Conservation (phyloP, 2,329 filamentous ascomycete species). For the Neonectria sp. region DNA sequence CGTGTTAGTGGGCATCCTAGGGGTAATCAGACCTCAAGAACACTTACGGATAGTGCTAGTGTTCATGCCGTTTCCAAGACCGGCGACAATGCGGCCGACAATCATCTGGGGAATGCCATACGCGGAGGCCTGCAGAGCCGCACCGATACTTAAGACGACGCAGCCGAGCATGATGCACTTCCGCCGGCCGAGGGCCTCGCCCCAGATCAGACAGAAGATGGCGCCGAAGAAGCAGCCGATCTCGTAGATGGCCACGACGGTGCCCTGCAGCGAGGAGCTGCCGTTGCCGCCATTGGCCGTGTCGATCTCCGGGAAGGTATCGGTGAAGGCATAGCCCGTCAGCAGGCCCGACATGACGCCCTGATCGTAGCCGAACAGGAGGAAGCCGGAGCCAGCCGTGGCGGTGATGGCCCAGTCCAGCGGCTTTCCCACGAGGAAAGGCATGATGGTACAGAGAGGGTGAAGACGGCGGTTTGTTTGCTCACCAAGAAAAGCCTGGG, state of each 20-base stretch:
- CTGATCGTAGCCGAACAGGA: slow-evolving; percentile 54
- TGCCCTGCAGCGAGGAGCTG: slow-evolving; percentile 61
- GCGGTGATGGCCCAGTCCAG: slow-evolving; percentile 57
- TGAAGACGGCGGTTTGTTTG: neutral
- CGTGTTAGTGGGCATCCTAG: neutral
- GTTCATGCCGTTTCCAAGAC: slow-evolving; percentile 63
- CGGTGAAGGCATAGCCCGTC: slow-evolving; percentile 52
- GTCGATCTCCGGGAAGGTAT: slow-evolving; percentile 53
- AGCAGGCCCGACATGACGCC: slow-evolving; percentile 53
- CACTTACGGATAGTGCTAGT: slow-evolving; percentile 61
- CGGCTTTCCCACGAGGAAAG: slow-evolving; percentile 49
- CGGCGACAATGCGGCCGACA: slow-evolving; percentile 60
- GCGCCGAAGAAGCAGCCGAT: slow-evolving; percentile 65
- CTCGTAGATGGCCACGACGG: slow-evolving; percentile 63
- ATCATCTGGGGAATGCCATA: slow-evolving; percentile 60
- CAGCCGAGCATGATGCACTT: slow-evolving; percentile 58
- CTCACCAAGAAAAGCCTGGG: neutral
- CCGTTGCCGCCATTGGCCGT: slow-evolving; percentile 55
- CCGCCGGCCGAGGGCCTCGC: slow-evolving; percentile 61
- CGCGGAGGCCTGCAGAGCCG: slow-evolving; percentile 58
- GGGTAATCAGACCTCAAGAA: neutral
- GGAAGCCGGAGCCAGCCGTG: slow-evolving; percentile 54
- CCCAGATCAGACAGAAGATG: slow-evolving; percentile 56
- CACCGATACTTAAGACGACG: slow-evolving; percentile 59
- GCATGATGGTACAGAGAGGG: slow-evolving; percentile 29